Percentiles rank a stretch among this genome's conserved stretches.
phyloP scores from a whole-genome alignment of 148 eudicot species.

The Chenopodium suecicum region DNA sequence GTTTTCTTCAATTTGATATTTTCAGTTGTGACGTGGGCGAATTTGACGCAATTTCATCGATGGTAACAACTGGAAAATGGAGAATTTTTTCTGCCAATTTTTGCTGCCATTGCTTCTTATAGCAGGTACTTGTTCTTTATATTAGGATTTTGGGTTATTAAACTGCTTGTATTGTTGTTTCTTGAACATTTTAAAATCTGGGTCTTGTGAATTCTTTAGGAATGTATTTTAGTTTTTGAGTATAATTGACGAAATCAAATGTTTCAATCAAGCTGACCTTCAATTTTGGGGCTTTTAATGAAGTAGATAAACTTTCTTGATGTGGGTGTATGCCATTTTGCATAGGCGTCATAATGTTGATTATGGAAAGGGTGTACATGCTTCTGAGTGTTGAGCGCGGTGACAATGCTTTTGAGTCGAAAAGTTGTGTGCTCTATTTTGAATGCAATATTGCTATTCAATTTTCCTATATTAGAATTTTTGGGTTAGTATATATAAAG shows the following conservation, averaged over 20 bases:
- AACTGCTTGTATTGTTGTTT: neutral
- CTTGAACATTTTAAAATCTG: neutral
- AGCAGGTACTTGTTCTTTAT: conserved; percentile 38
- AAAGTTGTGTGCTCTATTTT: too few species aligned
- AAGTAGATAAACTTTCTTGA: neutral
- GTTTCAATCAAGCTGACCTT: neutral
- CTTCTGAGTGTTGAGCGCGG: neutral
- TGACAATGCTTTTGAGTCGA: too few species aligned
- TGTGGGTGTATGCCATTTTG: neutral
- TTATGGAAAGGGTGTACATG: neutral
- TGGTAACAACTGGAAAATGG: conserved; percentile 37
- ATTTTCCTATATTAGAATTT: too few species aligned
- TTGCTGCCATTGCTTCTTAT: conserved; percentile 58
- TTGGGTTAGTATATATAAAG: too few species aligned
- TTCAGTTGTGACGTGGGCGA: neutral
- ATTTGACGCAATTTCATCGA: neutral
- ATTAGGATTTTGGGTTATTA: neutral
- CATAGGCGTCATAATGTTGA: neutral
- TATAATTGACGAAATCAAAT: neutral
- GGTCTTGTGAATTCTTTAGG: neutral
- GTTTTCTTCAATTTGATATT: conserved; percentile 23
- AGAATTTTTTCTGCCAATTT: conserved; percentile 40
- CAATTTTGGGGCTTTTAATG: neutral
- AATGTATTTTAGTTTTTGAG: neutral
- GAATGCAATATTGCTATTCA: too few species aligned